phyloP scores from a whole-genome alignment of 345 rosid species.

The Eucalyptus guilfoylei region DNA sequence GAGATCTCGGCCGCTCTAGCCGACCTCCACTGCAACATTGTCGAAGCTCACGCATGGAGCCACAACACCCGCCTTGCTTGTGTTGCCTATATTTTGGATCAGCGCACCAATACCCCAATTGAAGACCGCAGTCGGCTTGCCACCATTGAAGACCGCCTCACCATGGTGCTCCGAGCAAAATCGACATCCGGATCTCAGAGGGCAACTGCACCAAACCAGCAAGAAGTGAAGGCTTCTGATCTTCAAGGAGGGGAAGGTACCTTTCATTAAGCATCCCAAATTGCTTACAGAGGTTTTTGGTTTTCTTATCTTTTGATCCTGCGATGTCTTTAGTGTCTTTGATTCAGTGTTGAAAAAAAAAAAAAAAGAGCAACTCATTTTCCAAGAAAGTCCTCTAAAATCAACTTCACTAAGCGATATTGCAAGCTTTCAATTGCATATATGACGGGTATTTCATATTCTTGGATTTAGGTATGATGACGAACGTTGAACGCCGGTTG shows the following conservation, averaged over 20 bases:
- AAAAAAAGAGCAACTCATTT: background rate
- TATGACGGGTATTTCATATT: background rate
- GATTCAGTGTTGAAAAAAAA: background rate
- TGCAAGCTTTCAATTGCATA: background rate
- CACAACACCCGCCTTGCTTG: conserved; percentile 66
- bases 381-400: background rate
- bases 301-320: background rate
- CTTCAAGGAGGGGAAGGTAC: conserved; percentile 27
- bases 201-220: conserved; percentile 11
- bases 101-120: conserved; percentile 29
- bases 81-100: conserved; percentile 51
- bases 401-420: background rate
- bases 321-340: background rate
- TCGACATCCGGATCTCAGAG: background rate
- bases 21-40: conserved; percentile 46
- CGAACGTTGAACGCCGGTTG: conserved; percentile 51
- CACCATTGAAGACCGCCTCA: conserved; percentile 48
- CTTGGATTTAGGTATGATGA: background rate
- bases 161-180: conserved; percentile 38
- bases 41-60: conserved; percentile 80
- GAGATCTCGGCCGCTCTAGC: conserved; percentile 62
- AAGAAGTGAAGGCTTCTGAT: conserved; percentile 24
- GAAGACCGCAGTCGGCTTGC: conserved; percentile 50
- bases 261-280: background rate
- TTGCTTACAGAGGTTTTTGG: background rate